Evolutionary conservation across 139 green algal species (phyloP).

Genomic region (Dunaliella primolecta): DNA sequence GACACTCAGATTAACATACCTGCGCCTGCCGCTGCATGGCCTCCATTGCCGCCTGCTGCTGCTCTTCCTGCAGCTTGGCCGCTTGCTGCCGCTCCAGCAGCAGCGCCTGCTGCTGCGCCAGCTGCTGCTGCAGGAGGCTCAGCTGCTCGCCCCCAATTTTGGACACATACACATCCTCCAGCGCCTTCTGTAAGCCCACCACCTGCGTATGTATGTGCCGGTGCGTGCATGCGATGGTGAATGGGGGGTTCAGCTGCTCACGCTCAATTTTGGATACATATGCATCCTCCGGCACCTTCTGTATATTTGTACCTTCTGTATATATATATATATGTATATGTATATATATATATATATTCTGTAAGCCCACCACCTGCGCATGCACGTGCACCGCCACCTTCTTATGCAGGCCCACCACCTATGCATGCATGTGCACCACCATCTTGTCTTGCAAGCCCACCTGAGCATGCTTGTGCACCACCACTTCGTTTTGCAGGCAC

Average conservation of each 20-base stretch:
- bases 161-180: conserved; percentile 8
- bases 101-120: conserved; percentile 7
- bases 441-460: no score
- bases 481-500: no score
- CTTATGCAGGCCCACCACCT: no score
- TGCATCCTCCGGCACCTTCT: conserved; percentile 4
- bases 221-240: no score
- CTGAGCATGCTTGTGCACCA: no score
- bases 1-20: no score
- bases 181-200: conserved; percentile 2
- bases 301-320: no score
- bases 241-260: background rate
- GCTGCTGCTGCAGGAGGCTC: conserved; percentile 7
- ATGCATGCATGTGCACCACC: no score
- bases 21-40: background rate
- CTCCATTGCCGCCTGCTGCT: background rate
- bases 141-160: background rate
- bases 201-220: background rate
- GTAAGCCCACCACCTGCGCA: background rate
- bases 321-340: no score
- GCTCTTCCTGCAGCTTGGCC: background rate
- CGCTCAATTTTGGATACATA: background rate
- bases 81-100: background rate
- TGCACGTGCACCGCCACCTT: no score
- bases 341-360: no score